Percentiles rank a stretch among this genome's conserved stretches.
Conservation (phyloP, 257 asterid genomes). For the Agastache rugosa region DNA sequence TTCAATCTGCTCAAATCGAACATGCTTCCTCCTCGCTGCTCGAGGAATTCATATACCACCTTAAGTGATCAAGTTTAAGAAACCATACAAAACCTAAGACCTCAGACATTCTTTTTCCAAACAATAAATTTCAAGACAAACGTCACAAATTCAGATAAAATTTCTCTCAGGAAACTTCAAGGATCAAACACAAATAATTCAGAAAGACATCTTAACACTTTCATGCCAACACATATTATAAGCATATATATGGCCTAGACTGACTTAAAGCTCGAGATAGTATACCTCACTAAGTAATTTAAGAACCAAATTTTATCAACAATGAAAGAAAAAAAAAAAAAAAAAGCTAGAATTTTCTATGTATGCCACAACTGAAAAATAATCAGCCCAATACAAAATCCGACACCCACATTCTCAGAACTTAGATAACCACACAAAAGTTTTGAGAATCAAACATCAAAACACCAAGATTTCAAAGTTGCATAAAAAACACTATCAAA, state of each 20-base stretch:
- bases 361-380: too few species aligned
- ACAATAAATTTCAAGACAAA: not conserved
- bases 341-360: not conserved
- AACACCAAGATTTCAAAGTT: not conserved
- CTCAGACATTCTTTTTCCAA: not conserved
- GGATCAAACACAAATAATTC: not conserved
- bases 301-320: not conserved
- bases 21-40: not conserved
- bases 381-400: not conserved
- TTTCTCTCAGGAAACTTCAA: not conserved
- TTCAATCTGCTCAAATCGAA: conserved; percentile 24
- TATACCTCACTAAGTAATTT: not conserved
- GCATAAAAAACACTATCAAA: not conserved
- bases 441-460: not conserved
- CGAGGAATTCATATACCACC: not conserved
- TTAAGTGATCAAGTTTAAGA: not conserved
- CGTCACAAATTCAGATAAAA: not conserved
- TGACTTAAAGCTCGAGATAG: not conserved
- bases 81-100: not conserved
- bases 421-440: not conserved
- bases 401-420: not conserved
- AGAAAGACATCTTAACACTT: too few species aligned
- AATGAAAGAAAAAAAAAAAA: not conserved
- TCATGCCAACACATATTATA: too few species aligned
- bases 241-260: not conserved